Evolutionary conservation across 257 asterid genomes (phyloP).

Genomic region (Solanum tacnaense): DNA sequence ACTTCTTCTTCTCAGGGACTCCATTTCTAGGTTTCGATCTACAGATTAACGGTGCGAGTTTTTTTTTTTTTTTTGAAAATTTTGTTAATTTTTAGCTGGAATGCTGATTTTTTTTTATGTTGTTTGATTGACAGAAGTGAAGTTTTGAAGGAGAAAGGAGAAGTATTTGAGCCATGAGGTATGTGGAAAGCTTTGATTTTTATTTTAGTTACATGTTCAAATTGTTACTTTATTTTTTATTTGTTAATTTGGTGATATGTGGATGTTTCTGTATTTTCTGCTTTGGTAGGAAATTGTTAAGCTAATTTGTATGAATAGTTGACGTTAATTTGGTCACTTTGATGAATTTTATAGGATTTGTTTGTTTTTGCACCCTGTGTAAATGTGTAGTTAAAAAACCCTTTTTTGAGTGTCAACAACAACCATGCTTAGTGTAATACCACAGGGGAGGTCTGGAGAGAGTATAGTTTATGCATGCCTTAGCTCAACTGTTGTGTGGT

Average conservation of each 20-base stretch:
- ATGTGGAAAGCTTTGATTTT: neutral
- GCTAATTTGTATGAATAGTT: neutral
- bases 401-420: neutral
- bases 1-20: neutral
- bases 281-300: neutral
- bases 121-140: neutral
- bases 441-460: neutral
- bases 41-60: neutral
- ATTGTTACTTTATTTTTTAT: neutral
- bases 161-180: slow-evolving; percentile 1
- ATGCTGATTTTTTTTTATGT: neutral
- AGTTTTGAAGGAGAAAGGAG: neutral
- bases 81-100: neutral
- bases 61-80: neutral
- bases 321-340: neutral
- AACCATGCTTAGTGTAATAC: neutral
- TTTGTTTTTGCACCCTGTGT: neutral
- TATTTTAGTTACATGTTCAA: neutral
- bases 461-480: neutral
- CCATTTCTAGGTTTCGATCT: neutral
- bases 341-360: neutral
- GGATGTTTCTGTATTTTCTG: neutral
- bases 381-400: neutral
- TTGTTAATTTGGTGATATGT: neutral
- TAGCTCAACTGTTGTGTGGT: neutral